Percentiles rank a stretch among this genome's conserved stretches.
These are phyloP conservation scores for Lactifluus piperatus DNA, from an alignment of 768 basidiomycete genomes.

Conservation along the genomic window DNA sequence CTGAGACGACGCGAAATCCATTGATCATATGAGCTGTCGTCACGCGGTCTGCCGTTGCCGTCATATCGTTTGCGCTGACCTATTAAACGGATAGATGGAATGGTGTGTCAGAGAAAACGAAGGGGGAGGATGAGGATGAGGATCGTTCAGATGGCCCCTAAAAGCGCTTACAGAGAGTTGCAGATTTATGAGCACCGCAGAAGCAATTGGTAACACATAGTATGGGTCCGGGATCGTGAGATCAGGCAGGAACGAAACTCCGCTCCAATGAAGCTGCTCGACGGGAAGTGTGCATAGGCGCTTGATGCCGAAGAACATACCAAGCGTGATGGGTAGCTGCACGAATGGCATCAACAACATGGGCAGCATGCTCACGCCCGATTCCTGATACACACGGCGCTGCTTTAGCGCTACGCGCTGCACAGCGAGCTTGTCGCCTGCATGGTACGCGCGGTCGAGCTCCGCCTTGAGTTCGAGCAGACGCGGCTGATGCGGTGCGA, in stretches of 20 bases:
- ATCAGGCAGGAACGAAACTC: constrained; percentile 65
- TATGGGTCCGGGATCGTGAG: constrained; percentile 72
- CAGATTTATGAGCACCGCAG: constrained; percentile 50
- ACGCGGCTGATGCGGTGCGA: constrained; percentile 52
- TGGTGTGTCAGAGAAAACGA: background rate
- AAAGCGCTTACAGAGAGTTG: constrained; percentile 53
- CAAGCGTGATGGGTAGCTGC: constrained; percentile 70
- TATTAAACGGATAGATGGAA: constrained; percentile 32
- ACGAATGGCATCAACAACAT: constrained; percentile 49
- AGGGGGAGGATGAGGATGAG: no score
- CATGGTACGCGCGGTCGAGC: constrained; percentile 29
- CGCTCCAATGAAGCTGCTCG: constrained; percentile 67
- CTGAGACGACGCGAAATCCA: constrained; percentile 30
- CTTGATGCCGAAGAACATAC: constrained; percentile 77
- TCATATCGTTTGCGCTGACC: constrained; percentile 47
- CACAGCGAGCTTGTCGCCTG: constrained; percentile 33
- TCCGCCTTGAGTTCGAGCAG: constrained; percentile 47
- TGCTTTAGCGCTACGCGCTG: constrained; percentile 39
- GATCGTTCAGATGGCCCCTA: background rate
- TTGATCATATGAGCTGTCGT: constrained; percentile 19
- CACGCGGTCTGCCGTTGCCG: constrained; percentile 7
- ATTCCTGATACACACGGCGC: constrained; percentile 46
- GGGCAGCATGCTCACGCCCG: constrained; percentile 52
- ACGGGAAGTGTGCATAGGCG: constrained; percentile 63
- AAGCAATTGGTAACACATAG: constrained; percentile 57